phyloP scores from a whole-genome alignment of 108 stramenopile species.

The Skeletonema tropicum region DNA sequence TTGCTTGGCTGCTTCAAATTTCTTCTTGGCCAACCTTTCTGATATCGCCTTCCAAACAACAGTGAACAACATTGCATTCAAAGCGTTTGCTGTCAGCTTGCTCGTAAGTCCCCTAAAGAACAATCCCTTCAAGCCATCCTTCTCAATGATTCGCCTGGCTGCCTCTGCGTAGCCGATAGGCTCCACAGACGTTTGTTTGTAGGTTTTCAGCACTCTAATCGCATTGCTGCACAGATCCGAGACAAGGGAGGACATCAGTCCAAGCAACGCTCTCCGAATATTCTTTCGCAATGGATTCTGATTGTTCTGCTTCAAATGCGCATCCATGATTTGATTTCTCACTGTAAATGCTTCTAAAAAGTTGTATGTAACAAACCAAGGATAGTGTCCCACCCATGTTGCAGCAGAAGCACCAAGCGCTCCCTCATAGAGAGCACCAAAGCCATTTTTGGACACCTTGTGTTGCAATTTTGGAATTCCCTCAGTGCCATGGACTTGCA shows the following conservation, averaged over 20 bases:
- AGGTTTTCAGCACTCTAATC: conserved; percentile 90
- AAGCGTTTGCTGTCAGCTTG: conserved; percentile 60
- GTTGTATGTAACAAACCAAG: conserved; percentile 89
- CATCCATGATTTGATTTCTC: conserved; percentile 63
- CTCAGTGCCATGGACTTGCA: conserved; percentile 86
- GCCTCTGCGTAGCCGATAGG: conserved; percentile 70
- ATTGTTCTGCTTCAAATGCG: conserved; percentile 44
- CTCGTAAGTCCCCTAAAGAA: conserved; percentile 54
- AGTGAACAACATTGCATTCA: conserved; percentile 59
- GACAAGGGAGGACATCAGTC: conserved; percentile 69
- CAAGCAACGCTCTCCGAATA: conserved; percentile 63
- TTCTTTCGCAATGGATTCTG: conserved; percentile 42
- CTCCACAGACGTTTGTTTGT: conserved; percentile 84
- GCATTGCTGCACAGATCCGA: conserved; percentile 84
- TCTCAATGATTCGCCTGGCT: conserved; percentile 37
- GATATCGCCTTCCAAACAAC: conserved; percentile 64
- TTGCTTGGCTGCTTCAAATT: background rate
- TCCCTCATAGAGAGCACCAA: conserved; percentile 75
- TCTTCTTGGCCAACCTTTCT: conserved; percentile 45
- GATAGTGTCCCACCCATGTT: conserved; percentile 86
- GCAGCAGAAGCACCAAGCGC: conserved; percentile 81
- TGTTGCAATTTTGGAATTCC: conserved; percentile 56
- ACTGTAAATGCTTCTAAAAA: conserved; percentile 68
- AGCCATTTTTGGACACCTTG: conserved; percentile 65
- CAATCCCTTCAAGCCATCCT: conserved; percentile 47